Percentiles rank a stretch among this genome's conserved stretches.
Evolutionary conservation across 1,284 basidiomycete genomes (phyloP).

Genomic region (Apiotrichum akiyoshidainum): DNA sequence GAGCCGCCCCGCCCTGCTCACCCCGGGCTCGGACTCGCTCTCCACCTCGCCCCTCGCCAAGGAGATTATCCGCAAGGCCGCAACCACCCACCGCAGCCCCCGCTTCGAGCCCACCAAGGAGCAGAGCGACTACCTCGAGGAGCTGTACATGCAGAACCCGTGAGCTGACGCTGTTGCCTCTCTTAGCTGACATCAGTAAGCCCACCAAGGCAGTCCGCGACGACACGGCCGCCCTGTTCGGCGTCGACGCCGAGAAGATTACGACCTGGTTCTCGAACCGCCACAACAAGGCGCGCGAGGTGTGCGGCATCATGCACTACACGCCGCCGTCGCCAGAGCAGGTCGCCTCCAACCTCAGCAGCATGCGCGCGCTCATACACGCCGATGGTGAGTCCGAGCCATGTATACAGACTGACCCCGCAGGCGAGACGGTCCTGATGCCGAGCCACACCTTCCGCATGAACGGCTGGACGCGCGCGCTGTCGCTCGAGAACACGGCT

Average conservation of each 20-base stretch:
- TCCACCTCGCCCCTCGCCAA: no score
- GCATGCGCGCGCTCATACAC: conserved; percentile 4
- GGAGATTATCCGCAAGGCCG: no score
- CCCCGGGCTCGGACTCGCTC: no score
- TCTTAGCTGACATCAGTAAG: no score
- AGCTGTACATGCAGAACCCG: neutral
- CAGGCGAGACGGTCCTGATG: conserved; percentile 25
- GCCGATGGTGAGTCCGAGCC: conserved; percentile 24
- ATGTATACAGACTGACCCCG: no score
- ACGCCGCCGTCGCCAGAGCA: neutral
- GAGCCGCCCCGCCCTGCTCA: no score
- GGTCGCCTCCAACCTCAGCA: neutral
- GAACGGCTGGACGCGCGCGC: conserved; percentile 33
- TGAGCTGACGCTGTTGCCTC: neutral
- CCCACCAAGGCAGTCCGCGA: no score
- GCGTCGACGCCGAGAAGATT: neutral
- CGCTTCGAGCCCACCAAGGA: neutral
- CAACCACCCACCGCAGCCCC: no score
- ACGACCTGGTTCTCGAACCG: conserved; percentile 4
- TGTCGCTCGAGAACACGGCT: conserved; percentile 14
- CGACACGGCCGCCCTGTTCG: neutral
- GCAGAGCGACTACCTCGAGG: neutral
- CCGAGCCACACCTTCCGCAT: conserved; percentile 33
- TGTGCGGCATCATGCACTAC: neutral
- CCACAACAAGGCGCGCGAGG: neutral